Evolutionary conservation across 2,329 filamentous ascomycete species (phyloP).

Genomic region (Thelonectria blattea): DNA sequence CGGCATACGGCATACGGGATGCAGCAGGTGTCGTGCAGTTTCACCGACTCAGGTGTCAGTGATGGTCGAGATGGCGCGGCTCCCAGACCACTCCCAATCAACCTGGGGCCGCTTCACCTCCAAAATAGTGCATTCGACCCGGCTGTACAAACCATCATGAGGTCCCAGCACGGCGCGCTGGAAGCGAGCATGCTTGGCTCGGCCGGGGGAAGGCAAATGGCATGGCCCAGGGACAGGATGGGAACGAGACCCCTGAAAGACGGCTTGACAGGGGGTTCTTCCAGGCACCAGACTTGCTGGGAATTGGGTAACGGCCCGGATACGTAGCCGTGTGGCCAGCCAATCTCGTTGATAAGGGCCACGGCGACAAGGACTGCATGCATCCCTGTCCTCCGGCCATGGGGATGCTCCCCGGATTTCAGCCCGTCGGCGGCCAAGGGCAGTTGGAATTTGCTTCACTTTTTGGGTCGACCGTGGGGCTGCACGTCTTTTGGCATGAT

Average conservation of each 20-base stretch:
- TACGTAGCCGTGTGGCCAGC: conserved; percentile 44
- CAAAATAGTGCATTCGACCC: conserved; percentile 28
- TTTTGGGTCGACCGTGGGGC: conserved; percentile 25
- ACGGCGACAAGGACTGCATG: conserved; percentile 38
- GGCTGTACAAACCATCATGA: conserved; percentile 29
- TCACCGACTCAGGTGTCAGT: conserved; percentile 6
- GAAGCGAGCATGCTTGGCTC: conserved; percentile 38
- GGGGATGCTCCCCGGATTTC: conserved; percentile 44
- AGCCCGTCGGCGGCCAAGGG: conserved; percentile 32
- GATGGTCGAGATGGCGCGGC: conserved; percentile 14
- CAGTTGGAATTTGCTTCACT: conserved; percentile 26
- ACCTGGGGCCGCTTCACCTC: conserved; percentile 24
- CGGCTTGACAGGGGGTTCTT: conserved; percentile 24
- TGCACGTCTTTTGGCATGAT: conserved; percentile 38
- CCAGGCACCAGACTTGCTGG: conserved; percentile 30
- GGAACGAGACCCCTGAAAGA: conserved; percentile 29
- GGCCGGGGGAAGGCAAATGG: conserved; percentile 21
- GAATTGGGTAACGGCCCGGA: conserved; percentile 44
- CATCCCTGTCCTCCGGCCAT: conserved; percentile 37
- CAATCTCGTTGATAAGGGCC: conserved; percentile 38
- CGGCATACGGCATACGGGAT: not conserved
- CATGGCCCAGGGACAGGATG: conserved; percentile 10
- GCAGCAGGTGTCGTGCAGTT: conserved; percentile 12
- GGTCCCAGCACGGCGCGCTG: conserved; percentile 35
- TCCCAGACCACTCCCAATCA: conserved; percentile 25